These are phyloP conservation scores for Rhypophila decipiens DNA, from an alignment of 495 filamentous ascomycete genomes.

Conservation along the genomic window DNA sequence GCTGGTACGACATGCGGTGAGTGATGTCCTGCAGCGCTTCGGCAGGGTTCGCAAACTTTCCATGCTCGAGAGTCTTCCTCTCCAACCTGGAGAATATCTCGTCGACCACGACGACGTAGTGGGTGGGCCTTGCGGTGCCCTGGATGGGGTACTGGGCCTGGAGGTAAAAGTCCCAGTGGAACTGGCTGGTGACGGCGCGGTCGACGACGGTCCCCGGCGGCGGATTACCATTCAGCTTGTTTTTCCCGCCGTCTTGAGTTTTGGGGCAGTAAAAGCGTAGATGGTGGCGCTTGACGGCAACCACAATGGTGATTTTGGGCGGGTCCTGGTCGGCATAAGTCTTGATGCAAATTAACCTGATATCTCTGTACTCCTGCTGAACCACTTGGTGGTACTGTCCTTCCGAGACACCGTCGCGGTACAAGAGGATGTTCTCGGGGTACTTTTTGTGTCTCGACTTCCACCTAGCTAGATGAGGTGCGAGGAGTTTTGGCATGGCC, in stretches of 20 bases:
- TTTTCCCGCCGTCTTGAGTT: not conserved
- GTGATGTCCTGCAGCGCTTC: constrained; percentile 56
- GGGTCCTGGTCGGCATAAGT: constrained; percentile 8
- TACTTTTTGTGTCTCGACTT: constrained; percentile 35
- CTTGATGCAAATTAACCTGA: not conserved
- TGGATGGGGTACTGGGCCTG: constrained; percentile 72
- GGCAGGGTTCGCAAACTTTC: constrained; percentile 32
- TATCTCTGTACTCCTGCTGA: constrained; percentile 29
- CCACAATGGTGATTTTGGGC: constrained; percentile 48
- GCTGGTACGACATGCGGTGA: constrained; percentile 64
- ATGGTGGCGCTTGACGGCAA: constrained; percentile 77
- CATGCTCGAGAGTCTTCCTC: no score
- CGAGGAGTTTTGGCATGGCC: not conserved
- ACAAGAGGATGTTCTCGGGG: constrained; percentile 69
- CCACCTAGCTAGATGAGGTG: constrained; percentile 33
- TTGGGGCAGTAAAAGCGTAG: constrained; percentile 70
- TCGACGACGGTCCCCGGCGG: constrained; percentile 75
- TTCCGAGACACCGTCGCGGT: constrained; percentile 84
- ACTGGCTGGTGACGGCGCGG: constrained; percentile 63
- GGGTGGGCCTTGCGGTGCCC: constrained; percentile 70
- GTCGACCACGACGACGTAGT: constrained; percentile 68
- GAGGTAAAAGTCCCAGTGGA: constrained; percentile 72
- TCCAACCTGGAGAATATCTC: no score
- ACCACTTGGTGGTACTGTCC: constrained; percentile 63
- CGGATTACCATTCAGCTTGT: constrained; percentile 42